Percentiles rank a stretch among this genome's conserved stretches.
Conservation (phyloP, 257 asterid species). For the Coffea eugenioides region DNA sequence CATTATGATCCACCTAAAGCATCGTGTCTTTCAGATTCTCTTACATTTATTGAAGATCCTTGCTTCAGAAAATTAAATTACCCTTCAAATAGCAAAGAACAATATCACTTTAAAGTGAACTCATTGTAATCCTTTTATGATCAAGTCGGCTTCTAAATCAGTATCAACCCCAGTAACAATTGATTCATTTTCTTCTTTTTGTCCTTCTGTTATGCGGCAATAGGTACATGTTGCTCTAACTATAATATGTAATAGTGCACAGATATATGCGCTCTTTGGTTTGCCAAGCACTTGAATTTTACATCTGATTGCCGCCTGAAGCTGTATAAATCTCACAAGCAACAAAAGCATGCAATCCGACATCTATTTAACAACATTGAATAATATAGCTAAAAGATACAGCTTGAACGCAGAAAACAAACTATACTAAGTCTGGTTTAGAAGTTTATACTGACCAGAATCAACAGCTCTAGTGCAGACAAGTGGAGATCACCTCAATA, state of each 20-base stretch:
- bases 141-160: not conserved
- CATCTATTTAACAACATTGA: not conserved
- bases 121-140: not conserved
- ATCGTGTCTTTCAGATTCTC: not conserved
- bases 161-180: not conserved
- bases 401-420: not conserved
- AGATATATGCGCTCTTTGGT: not conserved
- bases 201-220: no score
- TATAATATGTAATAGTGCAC: not conserved
- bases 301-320: not conserved
- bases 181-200: no score
- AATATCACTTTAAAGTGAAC: not conserved
- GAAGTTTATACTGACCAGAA: not conserved
- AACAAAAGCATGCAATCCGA: not conserved
- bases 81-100: not conserved
- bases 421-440: not conserved
- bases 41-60: not conserved
- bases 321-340: not conserved
- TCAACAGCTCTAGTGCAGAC: not conserved
- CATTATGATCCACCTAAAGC: not conserved
- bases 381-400: not conserved
- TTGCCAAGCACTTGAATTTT: not conserved
- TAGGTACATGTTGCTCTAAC: not conserved
- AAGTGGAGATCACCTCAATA: not conserved
- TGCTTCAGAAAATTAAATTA: not conserved